Conservation (phyloP, 345 rosid species). For the Acer saccharum region DNA sequence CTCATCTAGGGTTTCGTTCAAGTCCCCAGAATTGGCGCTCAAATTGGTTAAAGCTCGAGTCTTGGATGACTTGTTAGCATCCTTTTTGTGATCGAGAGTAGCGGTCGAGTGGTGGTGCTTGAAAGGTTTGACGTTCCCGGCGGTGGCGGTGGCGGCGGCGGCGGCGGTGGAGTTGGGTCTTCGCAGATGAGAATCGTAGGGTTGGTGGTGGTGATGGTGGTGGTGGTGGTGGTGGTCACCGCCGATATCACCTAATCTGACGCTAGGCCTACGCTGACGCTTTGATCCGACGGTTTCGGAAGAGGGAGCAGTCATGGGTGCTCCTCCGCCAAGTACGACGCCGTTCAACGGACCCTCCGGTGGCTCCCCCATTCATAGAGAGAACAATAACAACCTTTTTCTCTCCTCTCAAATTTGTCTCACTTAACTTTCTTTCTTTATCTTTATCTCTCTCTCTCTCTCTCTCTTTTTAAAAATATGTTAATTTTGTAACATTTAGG, state of each 20-base stretch:
- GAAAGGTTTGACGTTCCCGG: conserved; percentile 1
- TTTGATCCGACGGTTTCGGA: conserved; percentile 65
- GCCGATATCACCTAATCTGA: conserved; percentile 88
- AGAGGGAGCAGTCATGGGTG: conserved; percentile 33
- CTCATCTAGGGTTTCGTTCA: conserved; percentile 58
- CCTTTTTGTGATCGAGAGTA: conserved; percentile 27
- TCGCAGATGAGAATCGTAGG: conserved; percentile 58
- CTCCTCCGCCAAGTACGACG: conserved; percentile 27
- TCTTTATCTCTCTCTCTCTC: too few species aligned
- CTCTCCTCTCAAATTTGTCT: background rate
- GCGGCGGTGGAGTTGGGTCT: conserved; percentile 25
- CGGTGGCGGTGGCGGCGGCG: conserved; percentile 11
- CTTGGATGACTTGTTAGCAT: conserved; percentile 50
- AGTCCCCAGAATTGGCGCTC: conserved; percentile 38
- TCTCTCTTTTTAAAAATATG: too few species aligned
- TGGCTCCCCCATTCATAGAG: conserved; percentile 53
- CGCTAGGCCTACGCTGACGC: conserved; percentile 88
- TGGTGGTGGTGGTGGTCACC: conserved; percentile 41
- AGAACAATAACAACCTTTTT: background rate
- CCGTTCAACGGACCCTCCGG: conserved; percentile 54
- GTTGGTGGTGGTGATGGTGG: conserved; percentile 31
- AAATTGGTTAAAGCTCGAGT: conserved; percentile 62
- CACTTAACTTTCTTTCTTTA: background rate
- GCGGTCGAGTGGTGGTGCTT: background rate
- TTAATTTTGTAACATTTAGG: background rate